Base-by-base conservation (phyloP, 768 basidiomycete genomes). In the Phylloporus sp. region DNA sequence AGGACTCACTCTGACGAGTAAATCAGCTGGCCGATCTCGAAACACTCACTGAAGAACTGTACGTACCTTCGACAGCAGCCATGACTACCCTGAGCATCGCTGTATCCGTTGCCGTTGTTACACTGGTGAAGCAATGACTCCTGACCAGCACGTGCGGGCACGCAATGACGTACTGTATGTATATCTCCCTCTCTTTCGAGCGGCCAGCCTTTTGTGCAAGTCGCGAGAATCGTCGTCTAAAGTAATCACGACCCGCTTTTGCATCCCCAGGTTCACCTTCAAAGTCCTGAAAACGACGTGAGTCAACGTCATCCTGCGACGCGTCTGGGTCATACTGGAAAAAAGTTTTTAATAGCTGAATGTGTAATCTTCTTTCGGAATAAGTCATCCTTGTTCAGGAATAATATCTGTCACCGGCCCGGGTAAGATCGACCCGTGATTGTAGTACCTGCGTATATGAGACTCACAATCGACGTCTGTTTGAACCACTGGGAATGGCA, bases 401-500 rank as follows among this genome's bases (percentile, higher is more conserved):
- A 95, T 28, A 96, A 76, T 53, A 96, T 95, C 90, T 90, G 57
- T 9, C 32, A 28, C 15, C 18, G 48, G 26, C 17, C 14, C 9
- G n/a, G n/a, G 23, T 54, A 10, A 48, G 49, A 45, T 34, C 20
- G 32, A 42, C 21, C n/a, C n/a, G n/a, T n/a, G 24, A 11, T 24
- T 49, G 21, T 15, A 31, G 37, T 0, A 21, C 13, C n/a, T 10
- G 5, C 11, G 42, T 21, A 23, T 17, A 20, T 31, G 36, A 33
- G 15, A 71, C 85, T 36, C 53, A 92, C 92, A 45, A 96, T 90
- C 9, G 90, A 92, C 0, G 92, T 94, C 53, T 86, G 80, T 68
- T 89, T 88, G 71, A 96, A 96, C 92, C 92, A 96, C 54, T 94
- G 91, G 9, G 91, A 94, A 65, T 96, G 91, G 69, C 91, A 94